Evolutionary conservation across 2,329 filamentous ascomycete species (phyloP).

Genomic region (Aspergillus felis): DNA sequence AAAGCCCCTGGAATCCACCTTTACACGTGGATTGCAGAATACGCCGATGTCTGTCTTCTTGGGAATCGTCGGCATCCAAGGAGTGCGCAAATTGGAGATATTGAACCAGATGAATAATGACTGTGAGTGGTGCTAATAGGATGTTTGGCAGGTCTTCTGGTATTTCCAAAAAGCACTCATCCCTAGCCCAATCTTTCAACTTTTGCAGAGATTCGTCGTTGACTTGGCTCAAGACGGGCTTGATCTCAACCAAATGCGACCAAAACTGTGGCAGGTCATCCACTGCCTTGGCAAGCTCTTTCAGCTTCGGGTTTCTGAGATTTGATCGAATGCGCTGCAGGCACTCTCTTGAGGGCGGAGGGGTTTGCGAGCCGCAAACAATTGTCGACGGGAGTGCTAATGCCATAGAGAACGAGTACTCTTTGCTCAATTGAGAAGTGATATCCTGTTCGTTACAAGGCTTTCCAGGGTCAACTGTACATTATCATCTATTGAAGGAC

Average conservation of each 20-base stretch:
- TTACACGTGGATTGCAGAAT: not conserved
- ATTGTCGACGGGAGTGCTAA: not conserved
- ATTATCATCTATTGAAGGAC: not conserved
- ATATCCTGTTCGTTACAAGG: not conserved
- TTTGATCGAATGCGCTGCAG: not conserved
- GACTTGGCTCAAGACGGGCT: not conserved
- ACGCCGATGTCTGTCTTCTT: not conserved
- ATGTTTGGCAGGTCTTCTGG: not conserved
- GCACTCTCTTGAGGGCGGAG: not conserved
- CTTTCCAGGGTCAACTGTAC: not conserved
- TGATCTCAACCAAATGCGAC: not conserved
- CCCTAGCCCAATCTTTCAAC: not conserved
- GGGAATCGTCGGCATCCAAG: not conserved
- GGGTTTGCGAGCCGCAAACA: conserved; percentile 1
- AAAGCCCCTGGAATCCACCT: conserved; percentile 1
- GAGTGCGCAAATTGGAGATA: not conserved
- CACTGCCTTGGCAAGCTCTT: not conserved
- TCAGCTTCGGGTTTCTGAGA: not conserved
- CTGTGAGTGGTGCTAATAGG: conserved; percentile 1
- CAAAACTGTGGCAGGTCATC: not conserved
- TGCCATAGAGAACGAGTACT: not conserved
- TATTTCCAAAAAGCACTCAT: not conserved
- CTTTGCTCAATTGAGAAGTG: not conserved
- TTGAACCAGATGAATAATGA: conserved; percentile 1
- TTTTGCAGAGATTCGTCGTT: not conserved